Evolutionary conservation across 2,329 filamentous ascomycete genomes (phyloP).

Genomic region (Furcasterigmium sp.): DNA sequence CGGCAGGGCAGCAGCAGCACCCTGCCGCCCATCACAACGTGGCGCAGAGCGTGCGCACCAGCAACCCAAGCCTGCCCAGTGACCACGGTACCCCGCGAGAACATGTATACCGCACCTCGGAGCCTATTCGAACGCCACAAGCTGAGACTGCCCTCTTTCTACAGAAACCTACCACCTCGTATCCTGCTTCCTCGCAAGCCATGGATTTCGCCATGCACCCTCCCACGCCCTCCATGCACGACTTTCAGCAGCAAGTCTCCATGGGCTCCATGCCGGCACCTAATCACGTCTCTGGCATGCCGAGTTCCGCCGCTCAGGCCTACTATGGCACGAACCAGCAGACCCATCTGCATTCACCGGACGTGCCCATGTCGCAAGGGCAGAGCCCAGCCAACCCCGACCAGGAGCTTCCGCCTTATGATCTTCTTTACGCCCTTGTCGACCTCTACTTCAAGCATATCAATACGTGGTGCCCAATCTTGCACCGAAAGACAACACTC

Average conservation of each 20-base stretch:
- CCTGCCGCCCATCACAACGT: conserved; percentile 19
- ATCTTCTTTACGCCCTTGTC: conserved; percentile 66
- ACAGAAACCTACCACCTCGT: conserved; percentile 48
- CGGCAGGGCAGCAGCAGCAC: conserved; percentile 25
- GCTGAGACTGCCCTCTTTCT: conserved; percentile 56
- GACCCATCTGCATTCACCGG: conserved; percentile 50
- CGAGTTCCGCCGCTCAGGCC: conserved; percentile 38
- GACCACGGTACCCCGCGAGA: conserved; percentile 54
- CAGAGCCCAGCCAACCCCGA: conserved; percentile 47
- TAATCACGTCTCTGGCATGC: conserved; percentile 22
- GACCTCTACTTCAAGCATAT: conserved; percentile 77
- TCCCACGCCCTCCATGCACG: conserved; percentile 40
- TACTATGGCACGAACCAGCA: conserved; percentile 41
- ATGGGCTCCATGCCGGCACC: conserved; percentile 32
- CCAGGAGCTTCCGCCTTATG: conserved; percentile 68
- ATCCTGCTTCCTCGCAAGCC: conserved; percentile 38
- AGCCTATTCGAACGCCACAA: conserved; percentile 47
- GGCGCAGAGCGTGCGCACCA: conserved; percentile 39
- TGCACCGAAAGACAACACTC: conserved; percentile 78
- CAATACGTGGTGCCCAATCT: conserved; percentile 81
- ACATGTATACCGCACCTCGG: conserved; percentile 41
- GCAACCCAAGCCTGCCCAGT: conserved; percentile 45
- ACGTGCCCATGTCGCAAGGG: conserved; percentile 43
- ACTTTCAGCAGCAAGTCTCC: conserved; percentile 42
- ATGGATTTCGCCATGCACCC: conserved; percentile 46